These are phyloP conservation scores for Penicillium macrosclerotiorum DNA, from an alignment of 495 filamentous ascomycete genomes.

Conservation along the genomic window DNA sequence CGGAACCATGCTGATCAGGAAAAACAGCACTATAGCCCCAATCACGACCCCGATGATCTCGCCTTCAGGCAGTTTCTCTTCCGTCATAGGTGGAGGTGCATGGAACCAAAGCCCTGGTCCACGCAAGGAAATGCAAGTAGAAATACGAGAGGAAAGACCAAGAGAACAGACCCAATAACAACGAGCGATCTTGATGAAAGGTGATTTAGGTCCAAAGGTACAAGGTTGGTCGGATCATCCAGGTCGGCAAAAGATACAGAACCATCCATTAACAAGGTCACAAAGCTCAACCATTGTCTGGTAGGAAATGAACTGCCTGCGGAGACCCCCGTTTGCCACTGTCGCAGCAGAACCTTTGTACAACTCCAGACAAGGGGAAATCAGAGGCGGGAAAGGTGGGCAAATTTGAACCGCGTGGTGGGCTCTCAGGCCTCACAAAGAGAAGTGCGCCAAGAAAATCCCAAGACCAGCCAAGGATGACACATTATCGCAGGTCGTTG, in stretches of 20 bases:
- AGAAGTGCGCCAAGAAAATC: constrained; percentile 27
- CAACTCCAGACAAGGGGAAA: constrained; percentile 25
- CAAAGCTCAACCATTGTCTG: neutral
- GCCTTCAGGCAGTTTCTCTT: constrained; percentile 19
- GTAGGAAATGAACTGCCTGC: neutral
- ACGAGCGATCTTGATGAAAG: neutral
- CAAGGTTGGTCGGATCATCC: neutral
- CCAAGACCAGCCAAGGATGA: constrained; percentile 24
- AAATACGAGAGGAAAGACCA: constrained; percentile 16
- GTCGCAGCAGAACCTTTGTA: constrained; percentile 30
- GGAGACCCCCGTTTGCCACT: constrained; percentile 2
- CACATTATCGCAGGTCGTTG: constrained; percentile 16
- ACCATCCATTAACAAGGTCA: neutral
- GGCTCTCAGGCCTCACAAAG: constrained; percentile 24
- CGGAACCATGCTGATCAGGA: constrained; percentile 32
- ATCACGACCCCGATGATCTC: constrained; percentile 36
- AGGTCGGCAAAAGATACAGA: neutral
- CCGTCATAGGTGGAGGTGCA: constrained; percentile 23
- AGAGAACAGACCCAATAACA: constrained; percentile 1
- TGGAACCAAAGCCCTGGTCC: constrained; percentile 4
- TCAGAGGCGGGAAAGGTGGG: constrained; percentile 6
- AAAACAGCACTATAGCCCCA: constrained; percentile 32
- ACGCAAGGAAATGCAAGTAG: constrained; percentile 3
- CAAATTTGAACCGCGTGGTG: constrained; percentile 28
- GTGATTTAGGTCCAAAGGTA: neutral